These are phyloP conservation scores for Plasmodium gonderi DNA, from an alignment of 169 alveolate genomes.

Conservation along the genomic window DNA sequence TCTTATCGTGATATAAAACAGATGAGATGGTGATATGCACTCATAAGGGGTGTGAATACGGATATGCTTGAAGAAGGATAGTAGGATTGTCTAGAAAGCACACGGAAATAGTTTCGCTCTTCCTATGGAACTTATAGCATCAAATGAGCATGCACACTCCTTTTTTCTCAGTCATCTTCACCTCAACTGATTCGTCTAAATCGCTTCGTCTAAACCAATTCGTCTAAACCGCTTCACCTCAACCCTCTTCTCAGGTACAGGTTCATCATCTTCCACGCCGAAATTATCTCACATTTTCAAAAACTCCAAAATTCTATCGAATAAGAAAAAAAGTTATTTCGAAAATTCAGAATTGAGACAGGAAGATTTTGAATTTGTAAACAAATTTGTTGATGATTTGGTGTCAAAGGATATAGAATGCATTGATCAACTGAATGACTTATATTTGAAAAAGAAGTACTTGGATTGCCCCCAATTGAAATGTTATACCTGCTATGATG, in stretches of 20 bases:
- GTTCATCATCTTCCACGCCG: conserved; percentile 65
- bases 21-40: background rate
- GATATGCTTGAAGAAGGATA: background rate
- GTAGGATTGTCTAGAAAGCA: background rate
- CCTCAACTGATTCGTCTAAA: no score
- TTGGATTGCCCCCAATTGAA: conserved; percentile 4
- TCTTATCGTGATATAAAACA: background rate
- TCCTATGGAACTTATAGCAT: no score
- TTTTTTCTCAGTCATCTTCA: background rate
- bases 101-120: background rate
- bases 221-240: background rate
- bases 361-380: conserved; percentile 34
- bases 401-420: conserved; percentile 26
- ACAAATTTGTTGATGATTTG: conserved; percentile 60
- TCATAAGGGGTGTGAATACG: background rate
- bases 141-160: background rate
- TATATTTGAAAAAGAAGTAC: conserved; percentile 43
- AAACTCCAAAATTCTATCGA: conserved; percentile 16
- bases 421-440: conserved; percentile 44
- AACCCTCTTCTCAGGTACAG: conserved; percentile 25
- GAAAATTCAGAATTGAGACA: conserved; percentile 11
- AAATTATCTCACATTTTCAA: conserved; percentile 70
- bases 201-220: background rate
- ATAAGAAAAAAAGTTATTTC: background rate
- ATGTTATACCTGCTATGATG: conserved; percentile 67